Conservation (phyloP, 2,329 filamentous ascomycete species). For the Exserohilum turcica region DNA sequence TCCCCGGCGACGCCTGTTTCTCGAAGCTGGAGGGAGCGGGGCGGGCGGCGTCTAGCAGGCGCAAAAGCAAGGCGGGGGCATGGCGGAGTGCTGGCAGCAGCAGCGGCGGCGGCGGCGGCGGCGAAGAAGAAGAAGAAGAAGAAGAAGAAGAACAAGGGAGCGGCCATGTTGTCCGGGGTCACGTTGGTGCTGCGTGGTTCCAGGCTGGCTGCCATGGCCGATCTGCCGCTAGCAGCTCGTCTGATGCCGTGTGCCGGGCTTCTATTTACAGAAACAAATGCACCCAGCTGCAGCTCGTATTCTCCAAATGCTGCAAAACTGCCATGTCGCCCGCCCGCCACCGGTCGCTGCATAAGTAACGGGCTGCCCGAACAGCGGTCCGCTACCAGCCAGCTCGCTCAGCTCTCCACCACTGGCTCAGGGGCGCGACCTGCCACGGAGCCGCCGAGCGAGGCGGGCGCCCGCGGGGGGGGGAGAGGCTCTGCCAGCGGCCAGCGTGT, state of each 20-base stretch:
- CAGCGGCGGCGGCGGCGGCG: no score
- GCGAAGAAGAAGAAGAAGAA: no score
- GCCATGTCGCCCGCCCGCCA: conserved; percentile 3
- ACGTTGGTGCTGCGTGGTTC: conserved; percentile 7
- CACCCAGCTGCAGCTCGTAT: conserved; percentile 1
- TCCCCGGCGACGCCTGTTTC: not conserved
- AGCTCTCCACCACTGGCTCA: no score
- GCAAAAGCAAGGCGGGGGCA: conserved; percentile 6
- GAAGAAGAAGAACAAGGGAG: no score
- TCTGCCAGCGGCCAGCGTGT: conserved; percentile 10
- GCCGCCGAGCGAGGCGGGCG: no score
- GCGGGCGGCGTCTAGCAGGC: not conserved
- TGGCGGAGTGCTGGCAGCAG: not conserved
- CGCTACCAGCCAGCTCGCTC: no score
- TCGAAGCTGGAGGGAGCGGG: not conserved
- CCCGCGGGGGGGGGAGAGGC: no score
- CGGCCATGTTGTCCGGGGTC: conserved; percentile 7
- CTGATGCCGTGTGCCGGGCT: conserved; percentile 3
- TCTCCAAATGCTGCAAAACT: conserved; percentile 4
- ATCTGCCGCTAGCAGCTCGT: conserved; percentile 12
- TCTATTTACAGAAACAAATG: conserved; percentile 13
- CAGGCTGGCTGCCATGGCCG: conserved; percentile 6
- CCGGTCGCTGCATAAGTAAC: not conserved
- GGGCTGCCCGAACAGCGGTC: not conserved
- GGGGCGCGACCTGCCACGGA: no score